Conservation (phyloP, 1,284 basidiomycete genomes). For the Apiotrichum akiyoshidainum region DNA sequence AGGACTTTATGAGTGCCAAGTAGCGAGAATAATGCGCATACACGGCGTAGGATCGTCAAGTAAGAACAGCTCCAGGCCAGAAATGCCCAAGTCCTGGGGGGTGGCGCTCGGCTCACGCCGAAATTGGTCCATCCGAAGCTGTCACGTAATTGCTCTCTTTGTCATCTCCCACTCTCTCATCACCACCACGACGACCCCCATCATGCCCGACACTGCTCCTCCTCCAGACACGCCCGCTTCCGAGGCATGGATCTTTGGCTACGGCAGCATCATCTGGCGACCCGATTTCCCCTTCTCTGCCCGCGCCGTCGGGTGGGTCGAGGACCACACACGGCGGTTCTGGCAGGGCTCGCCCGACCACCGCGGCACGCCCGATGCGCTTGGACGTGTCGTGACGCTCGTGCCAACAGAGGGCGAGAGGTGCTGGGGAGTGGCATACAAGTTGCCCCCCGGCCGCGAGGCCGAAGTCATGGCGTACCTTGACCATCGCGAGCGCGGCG, state of each 20-base stretch:
- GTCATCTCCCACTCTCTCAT: not conserved
- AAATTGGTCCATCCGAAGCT: too few relatives aligned
- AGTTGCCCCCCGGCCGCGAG: conserved; percentile 9
- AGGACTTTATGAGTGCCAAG: too few relatives aligned
- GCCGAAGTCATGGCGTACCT: conserved; percentile 21
- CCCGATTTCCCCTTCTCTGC: conserved; percentile 19
- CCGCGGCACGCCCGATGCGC: conserved; percentile 41
- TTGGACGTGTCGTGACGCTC: conserved; percentile 47
- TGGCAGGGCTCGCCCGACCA: conserved; percentile 50
- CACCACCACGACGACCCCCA: not conserved
- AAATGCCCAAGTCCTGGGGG: too few relatives aligned
- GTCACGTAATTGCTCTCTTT: not conserved
- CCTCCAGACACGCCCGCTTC: not conserved
- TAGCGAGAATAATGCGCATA: too few relatives aligned
- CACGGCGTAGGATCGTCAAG: too few relatives aligned
- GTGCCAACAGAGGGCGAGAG: conserved; percentile 21
- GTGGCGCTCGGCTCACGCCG: not conserved
- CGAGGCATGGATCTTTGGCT: conserved; percentile 17
- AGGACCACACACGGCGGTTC: conserved; percentile 51
- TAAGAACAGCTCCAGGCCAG: too few relatives aligned
- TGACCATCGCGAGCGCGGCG: conserved; percentile 23
- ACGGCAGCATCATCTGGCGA: conserved; percentile 23
- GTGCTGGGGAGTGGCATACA: conserved; percentile 23
- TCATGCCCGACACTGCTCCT: not conserved
- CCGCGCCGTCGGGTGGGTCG: conserved; percentile 49